Evolutionary conservation across 352 stramenopile species (phyloP).

Genomic region (Globisporangium cylindrosporum): DNA sequence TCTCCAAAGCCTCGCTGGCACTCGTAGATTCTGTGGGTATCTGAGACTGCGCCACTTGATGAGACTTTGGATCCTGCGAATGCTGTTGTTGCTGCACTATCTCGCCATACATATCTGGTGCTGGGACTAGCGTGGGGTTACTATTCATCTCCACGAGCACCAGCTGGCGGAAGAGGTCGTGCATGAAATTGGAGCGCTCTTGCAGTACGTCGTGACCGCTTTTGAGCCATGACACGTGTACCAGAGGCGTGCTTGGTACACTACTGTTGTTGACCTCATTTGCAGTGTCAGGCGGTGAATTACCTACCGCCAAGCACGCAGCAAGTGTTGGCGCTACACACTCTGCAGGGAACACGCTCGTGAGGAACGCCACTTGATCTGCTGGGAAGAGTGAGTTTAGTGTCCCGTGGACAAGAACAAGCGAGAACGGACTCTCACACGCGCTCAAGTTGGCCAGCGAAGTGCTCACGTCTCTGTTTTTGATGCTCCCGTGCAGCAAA

Average conservation of each 20-base stretch:
- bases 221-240: conserved; percentile 74
- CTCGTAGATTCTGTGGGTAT: background rate
- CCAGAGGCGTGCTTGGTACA: background rate
- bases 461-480: conserved; percentile 31
- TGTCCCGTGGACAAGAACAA: conserved; percentile 62
- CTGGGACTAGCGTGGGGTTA: background rate
- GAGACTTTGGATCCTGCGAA: no score
- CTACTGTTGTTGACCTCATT: background rate
- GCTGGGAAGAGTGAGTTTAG: conserved; percentile 43
- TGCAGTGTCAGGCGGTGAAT: background rate
- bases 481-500: conserved; percentile 43
- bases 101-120: background rate
- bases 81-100: background rate
- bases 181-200: conserved; percentile 51
- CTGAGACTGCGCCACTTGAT: no score
- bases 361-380: conserved; percentile 28
- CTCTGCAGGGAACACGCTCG: conserved; percentile 18
- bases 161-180: conserved; percentile 53
- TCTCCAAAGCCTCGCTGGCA: background rate
- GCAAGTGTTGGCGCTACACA: conserved; percentile 4
- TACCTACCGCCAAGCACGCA: conserved; percentile 11
- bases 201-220: conserved; percentile 70
- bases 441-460: conserved; percentile 30
- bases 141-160: conserved; percentile 8
- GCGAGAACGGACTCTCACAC: conserved; percentile 31